These are phyloP conservation scores for Schizonepeta tenuifolia DNA, from an alignment of 257 asterid genomes.

Conservation along the genomic window DNA sequence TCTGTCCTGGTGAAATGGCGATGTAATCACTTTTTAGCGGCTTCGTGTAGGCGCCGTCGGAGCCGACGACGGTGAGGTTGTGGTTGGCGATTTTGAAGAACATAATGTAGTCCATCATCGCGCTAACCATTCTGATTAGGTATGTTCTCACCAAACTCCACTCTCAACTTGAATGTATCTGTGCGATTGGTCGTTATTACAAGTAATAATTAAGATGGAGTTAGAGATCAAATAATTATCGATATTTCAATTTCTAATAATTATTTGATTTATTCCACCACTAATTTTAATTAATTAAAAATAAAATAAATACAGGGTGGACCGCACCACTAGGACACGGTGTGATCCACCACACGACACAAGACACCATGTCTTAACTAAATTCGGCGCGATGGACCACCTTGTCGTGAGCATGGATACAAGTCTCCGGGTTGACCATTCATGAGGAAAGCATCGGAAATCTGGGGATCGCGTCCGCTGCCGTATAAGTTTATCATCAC, in stretches of 20 bases:
- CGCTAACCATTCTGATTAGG: neutral
- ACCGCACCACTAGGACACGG: too few species aligned
- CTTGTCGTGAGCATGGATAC: conserved; percentile 48
- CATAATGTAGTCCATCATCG: conserved; percentile 14
- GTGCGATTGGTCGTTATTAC: too few species aligned
- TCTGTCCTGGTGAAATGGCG: conserved; percentile 18
- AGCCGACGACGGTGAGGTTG: conserved; percentile 12
- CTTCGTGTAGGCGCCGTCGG: conserved; percentile 27
- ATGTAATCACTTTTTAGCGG: neutral
- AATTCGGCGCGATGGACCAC: too few species aligned
- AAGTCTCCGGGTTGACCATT: conserved; percentile 60
- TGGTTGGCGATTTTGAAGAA: conserved; percentile 21
- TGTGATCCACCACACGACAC: too few species aligned
- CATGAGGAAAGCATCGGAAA: conserved; percentile 47
- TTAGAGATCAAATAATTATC: too few species aligned
- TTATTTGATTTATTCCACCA: too few species aligned
- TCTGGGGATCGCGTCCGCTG: conserved; percentile 38
- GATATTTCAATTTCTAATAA: too few species aligned
- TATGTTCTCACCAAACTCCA: conserved; percentile 24
- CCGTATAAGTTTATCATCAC: conserved; percentile 35
- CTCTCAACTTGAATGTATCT: conserved; percentile 24
- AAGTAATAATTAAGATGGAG: too few species aligned
- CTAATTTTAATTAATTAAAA: too few species aligned
- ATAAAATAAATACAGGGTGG: too few species aligned
- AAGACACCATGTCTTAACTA: too few species aligned